phyloP scores from a whole-genome alignment of 2,329 filamentous ascomycete species.

The Fusarium liriodendri region DNA sequence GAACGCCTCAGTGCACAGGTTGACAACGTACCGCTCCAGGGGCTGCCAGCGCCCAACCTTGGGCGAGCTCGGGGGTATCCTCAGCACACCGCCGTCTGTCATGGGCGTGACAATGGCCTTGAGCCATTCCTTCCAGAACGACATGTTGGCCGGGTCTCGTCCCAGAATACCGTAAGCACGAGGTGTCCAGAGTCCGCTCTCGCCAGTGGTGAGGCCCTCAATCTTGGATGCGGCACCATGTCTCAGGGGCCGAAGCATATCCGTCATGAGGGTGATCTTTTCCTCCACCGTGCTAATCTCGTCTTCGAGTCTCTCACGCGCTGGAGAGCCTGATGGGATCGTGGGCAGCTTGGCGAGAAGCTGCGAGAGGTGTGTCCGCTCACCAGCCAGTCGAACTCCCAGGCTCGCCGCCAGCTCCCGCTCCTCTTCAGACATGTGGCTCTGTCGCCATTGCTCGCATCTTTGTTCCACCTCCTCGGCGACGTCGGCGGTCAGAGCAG shows the following conservation, averaged over 20 bases:
- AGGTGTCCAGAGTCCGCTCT: conserved; percentile 96
- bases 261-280: conserved; percentile 96
- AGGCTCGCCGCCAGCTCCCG: conserved; percentile 91
- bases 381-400: conserved; percentile 85
- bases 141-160: conserved; percentile 82
- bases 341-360: conserved; percentile 85
- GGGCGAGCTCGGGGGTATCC: conserved; percentile 89
- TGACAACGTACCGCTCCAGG: conserved; percentile 95
- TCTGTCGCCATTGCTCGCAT: conserved; percentile 86
- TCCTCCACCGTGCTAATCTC: conserved; percentile 96
- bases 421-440: conserved; percentile 90
- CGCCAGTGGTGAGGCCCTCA: conserved; percentile 92
- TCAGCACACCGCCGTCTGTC: conserved; percentile 85
- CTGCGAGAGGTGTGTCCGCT: conserved; percentile 90
- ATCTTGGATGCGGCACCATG: conserved; percentile 98
- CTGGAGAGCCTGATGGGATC: conserved; percentile 81
- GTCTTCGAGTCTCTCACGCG: conserved; percentile 87
- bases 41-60: conserved; percentile 96
- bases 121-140: conserved; percentile 99
- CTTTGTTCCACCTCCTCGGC: conserved; percentile 86
- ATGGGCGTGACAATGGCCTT: conserved; percentile 94
- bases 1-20: conserved; percentile 94
- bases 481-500: conserved; percentile 82
- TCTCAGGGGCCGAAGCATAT: conserved; percentile 89
- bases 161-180: conserved; percentile 94